phyloP scores from a whole-genome alignment of 495 filamentous ascomycete species.

The Tuber indicum region DNA sequence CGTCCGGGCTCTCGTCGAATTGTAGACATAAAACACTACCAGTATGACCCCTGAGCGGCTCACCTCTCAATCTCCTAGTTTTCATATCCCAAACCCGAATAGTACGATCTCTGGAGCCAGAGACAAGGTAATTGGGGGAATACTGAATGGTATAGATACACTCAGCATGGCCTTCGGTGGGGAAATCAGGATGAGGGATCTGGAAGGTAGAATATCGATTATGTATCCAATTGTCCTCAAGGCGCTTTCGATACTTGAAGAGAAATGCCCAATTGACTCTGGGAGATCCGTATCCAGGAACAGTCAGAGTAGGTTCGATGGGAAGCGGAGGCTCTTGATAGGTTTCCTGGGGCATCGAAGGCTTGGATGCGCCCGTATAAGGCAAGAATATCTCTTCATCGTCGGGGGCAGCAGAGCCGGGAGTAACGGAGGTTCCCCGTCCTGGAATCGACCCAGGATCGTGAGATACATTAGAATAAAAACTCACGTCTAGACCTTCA shows the following conservation, averaged over 20 bases:
- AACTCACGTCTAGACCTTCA: constrained; percentile 18
- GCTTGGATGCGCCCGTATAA: constrained; percentile 26
- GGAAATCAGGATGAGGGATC: constrained; percentile 73
- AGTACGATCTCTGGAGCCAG: constrained; percentile 82
- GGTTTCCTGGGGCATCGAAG: constrained; percentile 23
- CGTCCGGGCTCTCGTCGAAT: constrained; percentile 83
- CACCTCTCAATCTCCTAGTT: constrained; percentile 64
- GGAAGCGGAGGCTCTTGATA: constrained; percentile 36
- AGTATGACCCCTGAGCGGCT: constrained; percentile 65
- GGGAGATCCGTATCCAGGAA: constrained; percentile 43
- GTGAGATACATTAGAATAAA: constrained; percentile 9
- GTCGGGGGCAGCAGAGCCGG: constrained; percentile 15
- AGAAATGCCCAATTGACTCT: constrained; percentile 76
- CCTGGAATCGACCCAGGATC: not conserved
- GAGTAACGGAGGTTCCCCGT: not conserved
- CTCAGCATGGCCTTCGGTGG: constrained; percentile 77
- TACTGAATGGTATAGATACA: constrained; percentile 96
- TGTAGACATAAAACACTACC: constrained; percentile 93
- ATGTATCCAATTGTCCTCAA: constrained; percentile 87
- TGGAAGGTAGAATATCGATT: constrained; percentile 80
- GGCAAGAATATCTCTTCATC: constrained; percentile 27
- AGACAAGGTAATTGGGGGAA: constrained; percentile 76
- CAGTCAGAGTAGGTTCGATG: constrained; percentile 34
- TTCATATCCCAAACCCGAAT: constrained; percentile 86
- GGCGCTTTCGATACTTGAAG: constrained; percentile 74